phyloP scores from a whole-genome alignment of 2,329 filamentous ascomycete genomes.

The Davidsoniella neocaledoniae region DNA sequence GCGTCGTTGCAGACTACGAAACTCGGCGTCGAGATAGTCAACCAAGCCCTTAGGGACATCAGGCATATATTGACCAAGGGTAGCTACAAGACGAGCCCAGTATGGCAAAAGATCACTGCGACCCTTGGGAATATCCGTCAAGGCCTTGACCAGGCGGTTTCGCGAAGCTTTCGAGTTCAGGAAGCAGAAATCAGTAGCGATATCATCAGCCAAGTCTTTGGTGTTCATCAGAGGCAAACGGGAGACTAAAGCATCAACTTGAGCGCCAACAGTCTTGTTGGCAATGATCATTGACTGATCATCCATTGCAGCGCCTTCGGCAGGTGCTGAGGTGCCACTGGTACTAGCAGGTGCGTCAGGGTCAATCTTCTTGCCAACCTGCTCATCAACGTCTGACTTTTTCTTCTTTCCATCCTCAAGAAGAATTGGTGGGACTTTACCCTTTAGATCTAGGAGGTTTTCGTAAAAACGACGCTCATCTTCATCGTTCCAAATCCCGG shows the following conservation, averaged over 20 bases:
- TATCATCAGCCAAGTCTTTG: slow-evolving; percentile 82
- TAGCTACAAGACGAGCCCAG: slow-evolving; percentile 86
- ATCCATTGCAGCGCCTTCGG: slow-evolving; percentile 37
- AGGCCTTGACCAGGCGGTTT: slow-evolving; percentile 78
- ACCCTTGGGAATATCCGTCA: slow-evolving; percentile 90
- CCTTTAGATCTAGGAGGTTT: slow-evolving; percentile 85
- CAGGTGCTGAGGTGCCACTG: slow-evolving; percentile 31
- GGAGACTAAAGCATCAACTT: slow-evolving; percentile 79
- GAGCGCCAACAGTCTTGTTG: slow-evolving; percentile 93
- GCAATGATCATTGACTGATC: slow-evolving; percentile 87
- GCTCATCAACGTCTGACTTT: slow-evolving; percentile 65
- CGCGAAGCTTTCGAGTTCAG: slow-evolving; percentile 95
- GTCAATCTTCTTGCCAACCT: slow-evolving; percentile 60
- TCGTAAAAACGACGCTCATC: slow-evolving; percentile 97
- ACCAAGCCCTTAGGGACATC: slow-evolving; percentile 88
- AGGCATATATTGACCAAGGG: slow-evolving; percentile 80
- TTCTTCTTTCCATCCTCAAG: slow-evolving; percentile 94
- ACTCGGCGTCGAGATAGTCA: slow-evolving; percentile 86
- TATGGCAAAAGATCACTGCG: slow-evolving; percentile 78
- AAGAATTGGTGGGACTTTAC: slow-evolving; percentile 84
- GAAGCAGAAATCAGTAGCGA: slow-evolving; percentile 93
- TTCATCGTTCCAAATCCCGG: slow-evolving; percentile 97
- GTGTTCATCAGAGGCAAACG: slow-evolving; percentile 80
- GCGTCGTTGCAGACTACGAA: slow-evolving; percentile 85
- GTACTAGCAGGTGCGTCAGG: slow-evolving; percentile 29